phyloP scores from a whole-genome alignment of 257 asterid species.

The Buddleja alternifolia region DNA sequence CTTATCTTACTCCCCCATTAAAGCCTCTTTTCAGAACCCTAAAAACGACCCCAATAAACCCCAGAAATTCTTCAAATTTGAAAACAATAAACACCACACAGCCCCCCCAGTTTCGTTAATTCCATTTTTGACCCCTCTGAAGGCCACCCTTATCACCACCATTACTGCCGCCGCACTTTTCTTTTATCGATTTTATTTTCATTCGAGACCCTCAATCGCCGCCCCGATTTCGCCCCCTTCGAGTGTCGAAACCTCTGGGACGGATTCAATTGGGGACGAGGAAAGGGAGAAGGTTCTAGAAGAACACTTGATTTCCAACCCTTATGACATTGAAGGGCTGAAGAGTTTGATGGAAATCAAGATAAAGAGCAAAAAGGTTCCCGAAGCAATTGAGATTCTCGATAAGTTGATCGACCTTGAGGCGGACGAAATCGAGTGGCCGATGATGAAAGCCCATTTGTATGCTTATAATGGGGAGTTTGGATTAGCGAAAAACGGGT shows the following conservation, averaged over 20 bases:
- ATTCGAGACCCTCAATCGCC: conserved; percentile 34
- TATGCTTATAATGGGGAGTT: conserved; percentile 57
- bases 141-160: conserved; percentile 42
- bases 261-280: conserved; percentile 38
- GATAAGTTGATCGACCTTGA: conserved; percentile 63
- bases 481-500: conserved; percentile 60
- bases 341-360: conserved; percentile 68
- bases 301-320: conserved; percentile 50
- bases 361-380: conserved; percentile 57
- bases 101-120: background rate
- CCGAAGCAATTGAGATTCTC: conserved; percentile 62
- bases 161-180: conserved; percentile 53
- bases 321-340: conserved; percentile 56
- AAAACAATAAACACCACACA: background rate
- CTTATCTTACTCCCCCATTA: conserved; percentile 33
- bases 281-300: conserved; percentile 59
- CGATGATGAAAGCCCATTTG: conserved; percentile 79
- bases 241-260: conserved; percentile 32
- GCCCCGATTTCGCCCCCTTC: conserved; percentile 37
- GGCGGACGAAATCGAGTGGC: conserved; percentile 84
- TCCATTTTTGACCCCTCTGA: conserved; percentile 41
- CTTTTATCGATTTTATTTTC: conserved; percentile 36
- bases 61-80: background rate
- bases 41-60: conserved; percentile 9
- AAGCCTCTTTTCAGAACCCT: conserved; percentile 39